These are phyloP conservation scores for Gloeostereum incarnatum DNA, from an alignment of 768 basidiomycete species.

Conservation along the genomic window DNA sequence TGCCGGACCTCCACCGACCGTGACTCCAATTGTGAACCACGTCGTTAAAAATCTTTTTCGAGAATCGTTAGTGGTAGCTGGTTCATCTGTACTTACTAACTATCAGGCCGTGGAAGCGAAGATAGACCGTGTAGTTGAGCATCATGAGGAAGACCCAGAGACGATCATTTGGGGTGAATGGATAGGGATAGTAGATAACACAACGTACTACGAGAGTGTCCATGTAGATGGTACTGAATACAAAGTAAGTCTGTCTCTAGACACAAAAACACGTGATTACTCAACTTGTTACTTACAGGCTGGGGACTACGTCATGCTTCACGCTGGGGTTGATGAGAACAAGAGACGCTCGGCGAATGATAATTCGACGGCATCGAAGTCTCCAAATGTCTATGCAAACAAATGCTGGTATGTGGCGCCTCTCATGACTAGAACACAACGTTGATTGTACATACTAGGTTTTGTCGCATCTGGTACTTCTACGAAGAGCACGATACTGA, in stretches of 20 bases:
- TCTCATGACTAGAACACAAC: background rate
- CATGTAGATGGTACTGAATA: conserved; percentile 51
- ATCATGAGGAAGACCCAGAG: conserved; percentile 16
- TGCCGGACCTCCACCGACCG: conserved; percentile 23
- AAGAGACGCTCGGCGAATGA: conserved; percentile 30
- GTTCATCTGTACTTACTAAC: conserved; percentile 17
- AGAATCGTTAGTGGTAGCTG: conserved; percentile 30
- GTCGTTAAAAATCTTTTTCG: conserved; percentile 39
- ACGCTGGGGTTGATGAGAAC: conserved; percentile 43
- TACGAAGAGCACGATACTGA: conserved; percentile 26
- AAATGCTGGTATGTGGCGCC: conserved; percentile 45
- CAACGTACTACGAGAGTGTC: conserved; percentile 33
- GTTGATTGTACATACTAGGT: conserved; percentile 33
- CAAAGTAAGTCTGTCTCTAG: conserved; percentile 26
- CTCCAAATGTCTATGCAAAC: conserved; percentile 47
- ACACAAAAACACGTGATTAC: background rate
- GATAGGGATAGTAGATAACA: conserved; percentile 14
- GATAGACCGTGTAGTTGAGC: conserved; percentile 6
- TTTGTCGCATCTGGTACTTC: conserved; percentile 59
- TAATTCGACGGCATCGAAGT: conserved; percentile 27
- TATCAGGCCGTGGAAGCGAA: conserved; percentile 6
- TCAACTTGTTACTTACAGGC: conserved; percentile 24
- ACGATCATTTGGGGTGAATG: conserved; percentile 20
- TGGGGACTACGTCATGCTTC: conserved; percentile 57
- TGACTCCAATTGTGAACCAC: conserved; percentile 37